A percentile compares a stretch with the other conserved stretches of the same genome.
These are phyloP conservation scores for Lupinus albus DNA, from an alignment of 306 rosid genomes.

Conservation along the genomic window DNA sequence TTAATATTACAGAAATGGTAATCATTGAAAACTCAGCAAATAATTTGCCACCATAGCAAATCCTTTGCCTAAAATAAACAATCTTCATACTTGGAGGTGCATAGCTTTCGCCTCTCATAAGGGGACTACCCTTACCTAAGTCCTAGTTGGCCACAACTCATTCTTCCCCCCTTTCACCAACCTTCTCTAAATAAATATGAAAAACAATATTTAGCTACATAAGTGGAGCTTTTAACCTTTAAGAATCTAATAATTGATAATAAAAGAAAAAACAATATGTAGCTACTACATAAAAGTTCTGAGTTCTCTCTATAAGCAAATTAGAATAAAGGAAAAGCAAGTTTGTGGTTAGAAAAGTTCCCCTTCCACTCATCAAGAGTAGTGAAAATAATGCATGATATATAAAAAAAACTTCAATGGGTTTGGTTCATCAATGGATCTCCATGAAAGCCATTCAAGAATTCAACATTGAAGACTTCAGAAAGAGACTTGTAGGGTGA, in stretches of 20 bases:
- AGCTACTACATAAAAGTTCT: too few species aligned
- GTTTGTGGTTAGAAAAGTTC: conserved; percentile 12
- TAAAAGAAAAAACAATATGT: too few species aligned
- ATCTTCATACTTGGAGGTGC: conserved; percentile 38
- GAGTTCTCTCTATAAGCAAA: conserved; percentile 13
- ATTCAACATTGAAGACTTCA: conserved; percentile 38
- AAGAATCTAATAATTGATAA: conserved; percentile 16
- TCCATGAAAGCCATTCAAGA: conserved; percentile 41
- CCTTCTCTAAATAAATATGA: conserved; percentile 33
- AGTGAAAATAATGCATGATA: conserved; percentile 25
- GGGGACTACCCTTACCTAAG: conserved; percentile 45
- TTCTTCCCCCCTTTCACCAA: conserved; percentile 38
- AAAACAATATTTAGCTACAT: conserved; percentile 24
- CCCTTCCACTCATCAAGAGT: conserved; percentile 34
- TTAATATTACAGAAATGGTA: background rate
- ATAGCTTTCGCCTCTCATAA: conserved; percentile 44
- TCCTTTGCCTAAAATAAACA: conserved; percentile 47
- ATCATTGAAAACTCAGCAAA: conserved; percentile 30
- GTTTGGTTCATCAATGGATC: conserved; percentile 40
- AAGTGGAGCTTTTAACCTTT: conserved; percentile 14
- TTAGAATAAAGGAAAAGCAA: conserved; percentile 21
- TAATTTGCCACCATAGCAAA: conserved; percentile 30
- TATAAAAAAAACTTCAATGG: conserved; percentile 47
- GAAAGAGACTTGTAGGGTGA: conserved; percentile 42
- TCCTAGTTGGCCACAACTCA: conserved; percentile 48